A percentile compares a stretch with the other conserved stretches of the same genome.
Evolutionary conservation across 768 basidiomycete genomes (phyloP).

Genomic region (Tubosaeta brunneosetosa): DNA sequence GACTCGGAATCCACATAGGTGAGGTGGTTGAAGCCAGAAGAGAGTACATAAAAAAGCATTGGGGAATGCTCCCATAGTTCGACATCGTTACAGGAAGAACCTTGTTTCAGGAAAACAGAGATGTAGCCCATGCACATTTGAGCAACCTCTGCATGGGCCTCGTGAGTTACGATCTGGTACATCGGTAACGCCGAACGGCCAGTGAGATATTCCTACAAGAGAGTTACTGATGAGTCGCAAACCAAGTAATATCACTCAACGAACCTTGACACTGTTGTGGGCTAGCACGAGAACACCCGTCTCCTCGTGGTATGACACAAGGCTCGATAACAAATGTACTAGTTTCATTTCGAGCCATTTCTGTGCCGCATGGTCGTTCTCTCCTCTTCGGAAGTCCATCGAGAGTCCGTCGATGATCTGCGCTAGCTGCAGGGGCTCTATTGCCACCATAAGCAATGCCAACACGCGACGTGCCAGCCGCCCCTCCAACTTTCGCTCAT

Average conservation of each 20-base stretch:
- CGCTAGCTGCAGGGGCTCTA: not conserved
- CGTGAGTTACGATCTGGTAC: not conserved
- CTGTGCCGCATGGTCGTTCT: not conserved
- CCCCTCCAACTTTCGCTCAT: not conserved
- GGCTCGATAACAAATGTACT: not conserved
- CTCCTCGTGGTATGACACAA: not conserved
- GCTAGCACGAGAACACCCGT: not conserved
- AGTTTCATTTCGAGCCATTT: not conserved
- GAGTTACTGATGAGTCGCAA: no score
- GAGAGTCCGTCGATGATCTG: not conserved
- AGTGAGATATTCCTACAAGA: constrained; percentile 2
- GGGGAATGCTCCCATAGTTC: not conserved
- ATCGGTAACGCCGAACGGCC: not conserved
- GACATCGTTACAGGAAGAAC: no score
- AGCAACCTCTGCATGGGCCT: not conserved
- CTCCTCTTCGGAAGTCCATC: not conserved
- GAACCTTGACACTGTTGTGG: constrained; percentile 1
- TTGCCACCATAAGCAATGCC: not conserved
- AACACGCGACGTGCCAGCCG: not conserved
- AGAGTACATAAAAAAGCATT: not conserved
- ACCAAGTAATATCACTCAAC: not conserved
- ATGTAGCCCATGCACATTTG: not conserved
- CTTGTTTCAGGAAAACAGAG: not conserved
- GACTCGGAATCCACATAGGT: not conserved
- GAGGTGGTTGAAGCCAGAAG: constrained; percentile 2